These are phyloP conservation scores for Rhizophagus prolifer DNA, from an alignment of 192 early-diverging fungal genomes.

Conservation along the genomic window DNA sequence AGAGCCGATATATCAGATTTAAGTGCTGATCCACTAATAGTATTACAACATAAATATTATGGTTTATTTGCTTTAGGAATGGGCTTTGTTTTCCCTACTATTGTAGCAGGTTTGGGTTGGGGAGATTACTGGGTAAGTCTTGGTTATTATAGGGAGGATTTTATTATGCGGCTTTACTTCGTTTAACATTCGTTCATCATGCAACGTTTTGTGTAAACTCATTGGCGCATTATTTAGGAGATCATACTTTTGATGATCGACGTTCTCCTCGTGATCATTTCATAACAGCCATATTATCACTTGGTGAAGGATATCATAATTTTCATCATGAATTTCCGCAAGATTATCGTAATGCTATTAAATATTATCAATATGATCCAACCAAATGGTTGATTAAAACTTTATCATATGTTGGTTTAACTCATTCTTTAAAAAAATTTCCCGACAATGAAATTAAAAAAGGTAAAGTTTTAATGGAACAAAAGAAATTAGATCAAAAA, in stretches of 20 bases:
- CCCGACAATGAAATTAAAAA: slow-evolving; percentile 80
- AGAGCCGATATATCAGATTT: slow-evolving; percentile 82
- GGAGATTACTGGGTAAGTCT: slow-evolving; percentile 59
- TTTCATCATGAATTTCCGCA: slow-evolving; percentile 88
- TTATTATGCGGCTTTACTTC: slow-evolving; percentile 71
- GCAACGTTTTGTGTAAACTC: slow-evolving; percentile 91
- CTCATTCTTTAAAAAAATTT: slow-evolving; percentile 77
- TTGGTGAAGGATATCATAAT: slow-evolving; percentile 88
- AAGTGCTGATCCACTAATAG: slow-evolving; percentile 68
- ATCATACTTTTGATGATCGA: slow-evolving; percentile 77
- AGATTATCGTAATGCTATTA: slow-evolving; percentile 86
- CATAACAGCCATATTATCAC: slow-evolving; percentile 75
- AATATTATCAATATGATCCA: slow-evolving; percentile 79
- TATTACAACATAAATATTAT: slow-evolving; percentile 80
- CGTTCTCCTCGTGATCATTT: slow-evolving; percentile 85
- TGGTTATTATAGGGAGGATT: slow-evolving; percentile 61
- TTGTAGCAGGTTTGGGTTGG: slow-evolving; percentile 84
- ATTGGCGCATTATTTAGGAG: slow-evolving; percentile 78
- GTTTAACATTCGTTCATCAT: slow-evolving; percentile 80
- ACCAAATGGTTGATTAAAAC: slow-evolving; percentile 82
- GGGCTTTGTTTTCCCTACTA: slow-evolving; percentile 77
- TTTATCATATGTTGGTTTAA: slow-evolving; percentile 61
- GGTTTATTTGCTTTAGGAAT: slow-evolving; percentile 66
- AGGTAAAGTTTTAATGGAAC: slow-evolving; percentile 77
- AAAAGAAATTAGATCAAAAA: slow-evolving; percentile 73